phyloP scores from a whole-genome alignment of 495 filamentous ascomycete genomes.

The Penicillium coprophilum region DNA sequence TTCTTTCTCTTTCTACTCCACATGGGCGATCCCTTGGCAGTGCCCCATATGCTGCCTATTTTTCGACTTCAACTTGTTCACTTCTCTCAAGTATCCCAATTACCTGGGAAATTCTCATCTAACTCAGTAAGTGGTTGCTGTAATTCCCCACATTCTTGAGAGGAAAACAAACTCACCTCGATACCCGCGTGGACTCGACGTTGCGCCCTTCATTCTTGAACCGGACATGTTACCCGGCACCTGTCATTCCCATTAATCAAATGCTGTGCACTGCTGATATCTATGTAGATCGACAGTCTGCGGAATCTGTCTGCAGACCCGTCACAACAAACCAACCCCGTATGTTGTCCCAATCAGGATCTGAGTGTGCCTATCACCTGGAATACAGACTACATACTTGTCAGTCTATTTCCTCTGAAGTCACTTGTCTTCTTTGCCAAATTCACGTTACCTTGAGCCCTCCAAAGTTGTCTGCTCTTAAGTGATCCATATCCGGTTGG shows the following conservation, averaged over 20 bases:
- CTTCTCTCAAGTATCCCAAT: background rate
- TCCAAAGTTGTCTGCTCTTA: slow-evolving; percentile 10
- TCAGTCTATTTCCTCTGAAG: slow-evolving; percentile 15
- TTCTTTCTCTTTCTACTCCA: background rate
- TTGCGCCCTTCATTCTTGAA: slow-evolving; percentile 26
- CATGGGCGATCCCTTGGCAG: slow-evolving; percentile 4
- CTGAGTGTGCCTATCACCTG: slow-evolving; percentile 6
- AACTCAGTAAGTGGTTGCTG: slow-evolving; percentile 1
- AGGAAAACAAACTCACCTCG: slow-evolving; percentile 14
- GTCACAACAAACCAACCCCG: slow-evolving; percentile 21
- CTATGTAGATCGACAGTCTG: slow-evolving; percentile 21
- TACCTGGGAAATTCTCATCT: background rate
- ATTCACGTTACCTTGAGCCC: slow-evolving; percentile 8
- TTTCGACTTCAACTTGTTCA: background rate
- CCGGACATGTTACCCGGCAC: slow-evolving; percentile 5
- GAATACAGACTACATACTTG: slow-evolving; percentile 25
- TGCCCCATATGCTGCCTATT: slow-evolving; percentile 10
- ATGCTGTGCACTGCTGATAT: slow-evolving; percentile 4
- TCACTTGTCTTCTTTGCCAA: background rate
- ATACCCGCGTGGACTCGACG: slow-evolving; percentile 9
- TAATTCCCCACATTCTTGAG: slow-evolving; percentile 21
- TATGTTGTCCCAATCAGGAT: slow-evolving; percentile 13
- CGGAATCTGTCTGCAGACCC: slow-evolving; percentile 21
- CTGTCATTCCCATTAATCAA: background rate
- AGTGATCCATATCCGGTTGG: slow-evolving; percentile 13